Evolutionary conservation across 2,329 filamentous ascomycete genomes (phyloP).

Genomic region (Scorias spongiosa): DNA sequence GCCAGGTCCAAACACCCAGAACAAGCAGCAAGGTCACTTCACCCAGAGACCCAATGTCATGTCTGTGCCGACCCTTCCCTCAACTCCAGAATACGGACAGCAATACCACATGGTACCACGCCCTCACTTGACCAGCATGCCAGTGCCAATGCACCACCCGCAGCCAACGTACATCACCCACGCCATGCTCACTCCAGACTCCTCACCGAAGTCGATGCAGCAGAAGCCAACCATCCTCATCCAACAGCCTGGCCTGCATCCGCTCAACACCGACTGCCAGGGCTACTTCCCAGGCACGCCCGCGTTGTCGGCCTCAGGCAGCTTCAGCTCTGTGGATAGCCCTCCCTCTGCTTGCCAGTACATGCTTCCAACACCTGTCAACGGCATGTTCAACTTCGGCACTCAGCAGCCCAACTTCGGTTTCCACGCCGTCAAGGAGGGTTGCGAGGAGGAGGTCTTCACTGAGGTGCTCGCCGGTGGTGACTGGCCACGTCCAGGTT

Average conservation of each 20-base stretch:
- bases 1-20: slow-evolving; percentile 57
- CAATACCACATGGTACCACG: slow-evolving; percentile 18
- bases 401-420: slow-evolving; percentile 21
- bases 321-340: slow-evolving; percentile 74
- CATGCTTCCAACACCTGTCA: slow-evolving; percentile 66
- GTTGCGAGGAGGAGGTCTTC: slow-evolving; percentile 53
- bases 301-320: slow-evolving; percentile 70
- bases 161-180: slow-evolving; percentile 42
- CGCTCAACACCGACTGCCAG: slow-evolving; percentile 61
- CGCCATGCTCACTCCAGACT: slow-evolving; percentile 55
- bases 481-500: slow-evolving; percentile 63
- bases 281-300: slow-evolving; percentile 74
- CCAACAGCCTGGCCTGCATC: slow-evolving; percentile 39
- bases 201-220: slow-evolving; percentile 57
- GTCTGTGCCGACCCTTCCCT: slow-evolving; percentile 28
- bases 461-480: slow-evolving; percentile 57
- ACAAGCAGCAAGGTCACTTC: slow-evolving; percentile 63
- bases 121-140: slow-evolving; percentile 16
- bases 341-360: slow-evolving; percentile 56
- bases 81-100: slow-evolving; percentile 40
- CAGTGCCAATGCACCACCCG: slow-evolving; percentile 23
- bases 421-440: slow-evolving; percentile 53
- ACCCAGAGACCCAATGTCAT: slow-evolving; percentile 35
- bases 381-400: slow-evolving; percentile 39
- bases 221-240: slow-evolving; percentile 62